Conservation (phyloP, 2,329 filamentous ascomycete species). For the Monascus ruber region DNA sequence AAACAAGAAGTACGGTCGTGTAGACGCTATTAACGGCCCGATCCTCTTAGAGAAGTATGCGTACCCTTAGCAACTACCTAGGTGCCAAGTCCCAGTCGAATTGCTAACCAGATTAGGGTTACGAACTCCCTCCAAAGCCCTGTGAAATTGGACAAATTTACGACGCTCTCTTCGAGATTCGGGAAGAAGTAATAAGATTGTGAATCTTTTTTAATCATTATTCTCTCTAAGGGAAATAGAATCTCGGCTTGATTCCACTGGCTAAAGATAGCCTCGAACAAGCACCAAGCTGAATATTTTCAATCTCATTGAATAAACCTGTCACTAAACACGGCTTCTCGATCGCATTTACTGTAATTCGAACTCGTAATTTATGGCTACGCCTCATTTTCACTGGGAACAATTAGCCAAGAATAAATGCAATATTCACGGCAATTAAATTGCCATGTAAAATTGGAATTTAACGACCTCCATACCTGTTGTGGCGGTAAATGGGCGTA, state of each 20-base stretch:
- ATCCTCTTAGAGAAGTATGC: slow-evolving; percentile 79
- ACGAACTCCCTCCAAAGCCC: slow-evolving; percentile 52
- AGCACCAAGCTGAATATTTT: no score
- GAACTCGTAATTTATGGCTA: no score
- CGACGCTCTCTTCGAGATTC: slow-evolving; percentile 64
- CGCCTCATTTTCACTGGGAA: no score
- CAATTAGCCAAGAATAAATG: no score
- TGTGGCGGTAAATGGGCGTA: slow-evolving; percentile 73
- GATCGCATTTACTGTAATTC: no score
- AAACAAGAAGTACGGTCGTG: slow-evolving; percentile 88
- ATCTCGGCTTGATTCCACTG: no score
- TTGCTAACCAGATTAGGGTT: slow-evolving; percentile 39
- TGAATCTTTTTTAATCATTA: neutral
- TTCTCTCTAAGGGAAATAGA: no score
- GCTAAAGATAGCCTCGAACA: no score
- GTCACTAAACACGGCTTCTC: no score
- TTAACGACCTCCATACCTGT: slow-evolving; percentile 48
- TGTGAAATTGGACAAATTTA: slow-evolving; percentile 51
- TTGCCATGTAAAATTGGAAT: no score
- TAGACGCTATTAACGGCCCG: slow-evolving; percentile 83
- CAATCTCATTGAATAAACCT: no score
- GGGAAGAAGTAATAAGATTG: slow-evolving; percentile 42
- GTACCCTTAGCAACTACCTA: neutral
- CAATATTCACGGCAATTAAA: no score
- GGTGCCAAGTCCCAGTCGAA: neutral